phyloP scores from a whole-genome alignment of 1,284 basidiomycete genomes.

The Hemileia vastatrix region DNA sequence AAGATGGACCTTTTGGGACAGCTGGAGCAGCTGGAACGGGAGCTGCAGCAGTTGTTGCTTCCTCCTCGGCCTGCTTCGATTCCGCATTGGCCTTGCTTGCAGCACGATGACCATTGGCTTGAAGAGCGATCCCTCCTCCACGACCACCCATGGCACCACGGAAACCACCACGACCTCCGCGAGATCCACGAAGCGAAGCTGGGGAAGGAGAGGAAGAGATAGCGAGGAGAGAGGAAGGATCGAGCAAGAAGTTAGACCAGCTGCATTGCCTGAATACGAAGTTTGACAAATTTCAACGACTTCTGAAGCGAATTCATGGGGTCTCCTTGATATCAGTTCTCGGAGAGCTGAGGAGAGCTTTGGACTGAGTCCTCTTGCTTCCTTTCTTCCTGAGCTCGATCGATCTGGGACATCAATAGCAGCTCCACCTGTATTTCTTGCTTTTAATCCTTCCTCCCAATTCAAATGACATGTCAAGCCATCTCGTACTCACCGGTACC shows the following conservation, averaged over 20 bases:
- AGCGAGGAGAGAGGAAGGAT: background rate
- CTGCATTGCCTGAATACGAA: background rate
- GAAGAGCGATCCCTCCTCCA: slow-evolving; percentile 32
- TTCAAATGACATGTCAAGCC: too few relatives aligned
- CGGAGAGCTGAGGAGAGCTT: too few relatives aligned
- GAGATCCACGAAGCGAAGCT: slow-evolving; percentile 32
- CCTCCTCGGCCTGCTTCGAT: slow-evolving; percentile 17
- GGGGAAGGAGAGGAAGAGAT: background rate
- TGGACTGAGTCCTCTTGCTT: too few relatives aligned
- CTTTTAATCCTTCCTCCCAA: too few relatives aligned
- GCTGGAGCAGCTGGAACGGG: slow-evolving; percentile 26
- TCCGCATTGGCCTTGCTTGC: slow-evolving; percentile 26
- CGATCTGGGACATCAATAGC: too few relatives aligned
- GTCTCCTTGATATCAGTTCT: too few relatives aligned
- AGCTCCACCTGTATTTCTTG: too few relatives aligned
- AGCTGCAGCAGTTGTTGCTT: slow-evolving; percentile 20
- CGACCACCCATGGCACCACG: slow-evolving; percentile 29
- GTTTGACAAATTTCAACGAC: background rate
- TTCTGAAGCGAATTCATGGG: background rate
- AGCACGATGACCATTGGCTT: slow-evolving; percentile 31
- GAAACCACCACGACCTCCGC: slow-evolving; percentile 35
- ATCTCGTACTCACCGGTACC: background rate
- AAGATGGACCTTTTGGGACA: slow-evolving; percentile 7
- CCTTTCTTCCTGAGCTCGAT: too few relatives aligned
- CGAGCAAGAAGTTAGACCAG: background rate